Conservation (phyloP, 2,329 filamentous ascomycete genomes). For the Colletotrichum sp. region DNA sequence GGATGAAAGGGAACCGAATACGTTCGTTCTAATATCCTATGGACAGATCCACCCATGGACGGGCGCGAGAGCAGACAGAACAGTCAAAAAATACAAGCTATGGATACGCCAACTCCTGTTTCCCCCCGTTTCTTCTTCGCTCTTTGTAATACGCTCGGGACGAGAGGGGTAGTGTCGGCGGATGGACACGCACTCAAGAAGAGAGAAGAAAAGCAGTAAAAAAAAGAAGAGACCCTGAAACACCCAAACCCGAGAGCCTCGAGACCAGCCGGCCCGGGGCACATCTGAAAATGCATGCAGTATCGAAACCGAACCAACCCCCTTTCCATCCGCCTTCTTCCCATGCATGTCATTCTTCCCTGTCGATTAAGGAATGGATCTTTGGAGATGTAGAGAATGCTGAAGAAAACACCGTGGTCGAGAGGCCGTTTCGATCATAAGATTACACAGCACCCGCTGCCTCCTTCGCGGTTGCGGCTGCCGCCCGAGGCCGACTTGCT, state of each 20-base stretch:
- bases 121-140: slow-evolving; percentile 25
- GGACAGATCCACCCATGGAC: slow-evolving; percentile 19
- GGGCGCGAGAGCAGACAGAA: slow-evolving; percentile 16
- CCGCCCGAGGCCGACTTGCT: slow-evolving; percentile 54
- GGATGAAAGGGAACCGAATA: slow-evolving; percentile 2
- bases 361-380: slow-evolving; percentile 3
- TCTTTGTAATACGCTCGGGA: slow-evolving; percentile 22
- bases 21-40: slow-evolving; percentile 22
- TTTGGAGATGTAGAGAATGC: background rate
- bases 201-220: slow-evolving; percentile 23
- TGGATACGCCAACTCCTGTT: slow-evolving; percentile 30
- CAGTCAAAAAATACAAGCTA: slow-evolving; percentile 27
- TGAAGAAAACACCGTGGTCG: background rate
- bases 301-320: background rate
- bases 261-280: slow-evolving; percentile 13
- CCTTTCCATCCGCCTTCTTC: background rate
- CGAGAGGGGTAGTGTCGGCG: background rate
- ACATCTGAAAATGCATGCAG: slow-evolving; percentile 16
- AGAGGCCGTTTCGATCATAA: slow-evolving; percentile 39
- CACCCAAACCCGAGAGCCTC: slow-evolving; percentile 8
- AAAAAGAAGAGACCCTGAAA: slow-evolving; percentile 19
- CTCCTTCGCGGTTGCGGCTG: slow-evolving; percentile 44
- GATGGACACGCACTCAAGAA: background rate
- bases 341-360: slow-evolving; percentile 4
- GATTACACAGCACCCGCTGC: slow-evolving; percentile 56